These are phyloP conservation scores for Lichtheimia corymbifera DNA, from an alignment of 371 early-diverging fungal species.

Conservation along the genomic window DNA sequence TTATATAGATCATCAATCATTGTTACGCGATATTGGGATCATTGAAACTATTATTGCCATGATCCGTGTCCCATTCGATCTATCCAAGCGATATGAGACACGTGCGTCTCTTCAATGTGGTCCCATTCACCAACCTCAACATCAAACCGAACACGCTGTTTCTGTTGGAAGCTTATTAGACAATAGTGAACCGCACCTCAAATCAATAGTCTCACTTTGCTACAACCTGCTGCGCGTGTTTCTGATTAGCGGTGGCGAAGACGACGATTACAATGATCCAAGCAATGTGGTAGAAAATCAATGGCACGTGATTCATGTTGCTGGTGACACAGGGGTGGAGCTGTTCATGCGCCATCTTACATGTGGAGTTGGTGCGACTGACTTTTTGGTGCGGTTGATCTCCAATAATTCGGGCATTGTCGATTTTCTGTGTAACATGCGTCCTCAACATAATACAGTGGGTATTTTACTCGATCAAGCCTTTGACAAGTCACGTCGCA, in stretches of 20 bases:
- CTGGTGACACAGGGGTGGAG: constrained; percentile 27
- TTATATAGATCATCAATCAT: constrained; percentile 44
- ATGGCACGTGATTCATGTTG: constrained; percentile 17
- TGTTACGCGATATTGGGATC: constrained; percentile 54
- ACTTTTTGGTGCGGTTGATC: constrained; percentile 26
- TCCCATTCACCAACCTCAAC: neutral
- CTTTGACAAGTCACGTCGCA: constrained; percentile 8
- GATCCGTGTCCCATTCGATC: constrained; percentile 46
- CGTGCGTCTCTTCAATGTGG: constrained; percentile 9
- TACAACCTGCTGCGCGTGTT: constrained; percentile 36
- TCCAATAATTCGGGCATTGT: constrained; percentile 18
- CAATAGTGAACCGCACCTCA: constrained; percentile 16
- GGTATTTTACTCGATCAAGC: constrained; percentile 13
- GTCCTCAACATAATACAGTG: constrained; percentile 9
- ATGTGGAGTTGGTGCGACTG: constrained; percentile 29
- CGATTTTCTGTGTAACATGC: constrained; percentile 12
- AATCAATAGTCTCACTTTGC: constrained; percentile 23
- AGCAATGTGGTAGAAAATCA: constrained; percentile 20
- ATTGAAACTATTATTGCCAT: constrained; percentile 43
- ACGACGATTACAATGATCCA: constrained; percentile 11
- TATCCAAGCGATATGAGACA: constrained; percentile 30
- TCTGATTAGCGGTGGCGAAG: constrained; percentile 12
- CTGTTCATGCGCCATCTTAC: constrained; percentile 30
- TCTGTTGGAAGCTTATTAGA: constrained; percentile 6
- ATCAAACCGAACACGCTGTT: constrained; percentile 13